These are phyloP conservation scores for Ilyonectria destructans DNA, from an alignment of 2,329 filamentous ascomycete genomes.

Conservation along the genomic window DNA sequence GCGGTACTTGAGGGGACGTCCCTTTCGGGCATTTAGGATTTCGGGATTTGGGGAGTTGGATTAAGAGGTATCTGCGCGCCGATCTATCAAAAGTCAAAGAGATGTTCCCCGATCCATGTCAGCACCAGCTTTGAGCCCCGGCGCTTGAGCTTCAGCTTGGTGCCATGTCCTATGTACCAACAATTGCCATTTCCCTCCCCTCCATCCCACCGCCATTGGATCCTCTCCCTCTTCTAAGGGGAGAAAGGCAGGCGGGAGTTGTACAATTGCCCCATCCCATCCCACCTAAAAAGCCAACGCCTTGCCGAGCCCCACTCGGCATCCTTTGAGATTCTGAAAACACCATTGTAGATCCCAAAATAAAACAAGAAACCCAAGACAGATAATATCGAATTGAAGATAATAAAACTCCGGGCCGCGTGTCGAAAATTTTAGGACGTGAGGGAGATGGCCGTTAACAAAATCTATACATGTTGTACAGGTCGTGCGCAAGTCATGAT, in stretches of 20 bases:
- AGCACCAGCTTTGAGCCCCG: conserved; percentile 19
- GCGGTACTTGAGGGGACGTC: not conserved
- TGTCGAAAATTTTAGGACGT: conserved; percentile 42
- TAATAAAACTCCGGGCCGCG: conserved; percentile 43
- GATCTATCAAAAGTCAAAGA: conserved; percentile 21
- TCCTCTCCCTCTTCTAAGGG: not conserved
- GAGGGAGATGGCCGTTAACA: conserved; percentile 45
- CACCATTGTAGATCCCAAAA: conserved; percentile 20
- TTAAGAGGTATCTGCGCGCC: conserved; percentile 33
- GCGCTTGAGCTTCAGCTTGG: conserved; percentile 20
- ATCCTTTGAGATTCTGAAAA: conserved; percentile 23
- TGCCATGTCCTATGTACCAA: conserved; percentile 25
- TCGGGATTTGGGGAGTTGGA: conserved; percentile 17
- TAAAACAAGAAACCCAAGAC: conserved; percentile 23
- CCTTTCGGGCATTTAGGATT: conserved; percentile 1
- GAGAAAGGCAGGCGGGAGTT: conserved; percentile 3
- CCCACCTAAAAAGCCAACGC: conserved; percentile 33
- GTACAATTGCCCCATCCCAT: conserved; percentile 10
- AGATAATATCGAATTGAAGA: conserved; percentile 27
- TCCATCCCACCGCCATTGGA: conserved; percentile 22
- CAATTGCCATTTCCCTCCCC: conserved; percentile 9
- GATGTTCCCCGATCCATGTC: conserved; percentile 24
- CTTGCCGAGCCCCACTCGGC: conserved; percentile 31
- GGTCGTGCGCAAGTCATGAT: conserved; percentile 23
- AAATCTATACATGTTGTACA: conserved; percentile 44